Evolutionary conservation across 2,329 filamentous ascomycete genomes (phyloP), one percentile per base, ranked within the genome.

Genomic region (Pseudophaeomoniella oleicola): DNA sequence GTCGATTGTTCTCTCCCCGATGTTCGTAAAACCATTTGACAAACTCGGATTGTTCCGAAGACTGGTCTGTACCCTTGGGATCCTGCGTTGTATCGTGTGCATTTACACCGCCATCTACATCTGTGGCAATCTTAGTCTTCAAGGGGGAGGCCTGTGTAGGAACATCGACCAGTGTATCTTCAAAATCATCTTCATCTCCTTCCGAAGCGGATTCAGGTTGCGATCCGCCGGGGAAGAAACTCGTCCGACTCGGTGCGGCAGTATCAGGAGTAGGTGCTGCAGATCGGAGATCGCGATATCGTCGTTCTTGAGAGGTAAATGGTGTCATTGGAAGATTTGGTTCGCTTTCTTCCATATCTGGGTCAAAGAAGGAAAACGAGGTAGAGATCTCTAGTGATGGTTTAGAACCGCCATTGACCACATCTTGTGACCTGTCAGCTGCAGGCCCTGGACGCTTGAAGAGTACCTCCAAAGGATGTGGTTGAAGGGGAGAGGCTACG

Each of bases 241-340:
- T 53, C 31, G 40, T 52, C 18, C 52, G 54, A 37, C 44, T 75
- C 2, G 82, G 76, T 41, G 86, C 76, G 2, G 85, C 85, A 0
- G 90, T 96, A 52, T 98, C 90, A 0, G 90, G 90, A 0, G 90
- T 98, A 0, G 90, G 90, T 2, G 90, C 90, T 4, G 86, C 86
- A 53, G 86, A 94, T 38, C 90, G 72, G n/a, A 82, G 53, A 32
- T 57, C 56, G 19, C 65, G 53, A 35, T 72, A 73, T 42, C 86
- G 72, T 18, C 88, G 65, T 46, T 96, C 88, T 46, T 78, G 72
- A 43, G 78, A 75, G 1, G 82, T 84, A 54, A 77, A 93, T 0
- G 88, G 88, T 0, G 88, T 94, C 57, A 85, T 75, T 10, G 86
- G 87, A 13, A 44, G 38, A 14, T 37, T 42, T 12, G 51, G 45